Conservation (phyloP, 2,329 filamentous ascomycete species). For the Sporothrix euskadiensis region DNA sequence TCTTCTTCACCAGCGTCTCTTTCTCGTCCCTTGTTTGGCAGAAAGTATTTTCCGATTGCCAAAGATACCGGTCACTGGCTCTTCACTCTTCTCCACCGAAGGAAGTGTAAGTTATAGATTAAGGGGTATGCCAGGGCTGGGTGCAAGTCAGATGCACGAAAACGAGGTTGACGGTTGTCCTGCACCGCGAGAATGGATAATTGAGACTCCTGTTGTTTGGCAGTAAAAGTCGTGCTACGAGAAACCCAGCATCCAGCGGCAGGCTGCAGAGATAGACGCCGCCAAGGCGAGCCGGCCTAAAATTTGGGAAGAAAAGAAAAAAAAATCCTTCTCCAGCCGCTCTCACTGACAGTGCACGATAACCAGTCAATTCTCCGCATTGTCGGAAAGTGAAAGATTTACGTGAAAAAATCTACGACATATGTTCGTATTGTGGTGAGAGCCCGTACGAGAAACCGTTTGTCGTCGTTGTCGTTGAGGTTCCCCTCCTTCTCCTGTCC, state of each 20-base stretch:
- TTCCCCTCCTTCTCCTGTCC: background rate
- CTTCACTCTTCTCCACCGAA: background rate
- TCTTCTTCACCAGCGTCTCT: background rate
- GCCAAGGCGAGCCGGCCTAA: background rate
- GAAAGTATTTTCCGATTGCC: background rate
- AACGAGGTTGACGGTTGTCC: background rate
- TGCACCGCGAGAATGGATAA: conserved; percentile 15
- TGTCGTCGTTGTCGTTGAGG: background rate
- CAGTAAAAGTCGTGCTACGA: background rate
- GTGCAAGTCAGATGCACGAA: background rate
- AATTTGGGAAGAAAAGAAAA: no score
- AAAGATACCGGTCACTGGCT: no score
- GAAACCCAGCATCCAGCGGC: background rate
- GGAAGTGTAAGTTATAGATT: conserved; percentile 9
- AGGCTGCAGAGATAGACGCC: conserved; percentile 9
- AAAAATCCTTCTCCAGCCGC: background rate
- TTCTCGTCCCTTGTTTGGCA: background rate
- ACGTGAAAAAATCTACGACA: background rate
- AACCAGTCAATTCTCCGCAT: background rate
- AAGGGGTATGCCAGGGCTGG: background rate
- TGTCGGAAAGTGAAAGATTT: background rate
- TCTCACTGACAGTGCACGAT: background rate
- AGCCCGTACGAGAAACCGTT: background rate
- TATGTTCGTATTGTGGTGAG: background rate
- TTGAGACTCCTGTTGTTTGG: background rate